Evolutionary conservation across 169 alveolate genomes (phyloP).

Genomic region (Eimeria necatrix): DNA sequence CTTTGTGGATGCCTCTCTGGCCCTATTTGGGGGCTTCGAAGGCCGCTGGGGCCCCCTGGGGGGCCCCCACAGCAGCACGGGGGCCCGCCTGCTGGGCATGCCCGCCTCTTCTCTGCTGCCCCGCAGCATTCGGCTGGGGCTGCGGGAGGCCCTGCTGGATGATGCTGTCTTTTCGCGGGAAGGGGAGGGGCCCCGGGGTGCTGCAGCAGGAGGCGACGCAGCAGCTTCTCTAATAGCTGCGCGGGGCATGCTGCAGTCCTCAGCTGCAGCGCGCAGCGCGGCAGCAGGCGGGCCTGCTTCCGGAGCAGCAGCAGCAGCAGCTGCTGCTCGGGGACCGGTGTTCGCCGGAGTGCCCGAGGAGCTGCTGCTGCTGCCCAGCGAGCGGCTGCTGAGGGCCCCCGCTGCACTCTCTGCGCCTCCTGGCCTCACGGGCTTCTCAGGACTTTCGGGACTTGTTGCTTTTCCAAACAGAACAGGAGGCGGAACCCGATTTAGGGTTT

Average conservation of each 20-base stretch:
- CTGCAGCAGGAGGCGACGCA: neutral
- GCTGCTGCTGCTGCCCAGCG: constrained; percentile 72
- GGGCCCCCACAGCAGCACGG: constrained; percentile 19
- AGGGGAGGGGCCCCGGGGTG: neutral
- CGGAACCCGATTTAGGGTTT: neutral
- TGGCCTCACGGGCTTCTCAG: neutral
- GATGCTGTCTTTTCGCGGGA: neutral
- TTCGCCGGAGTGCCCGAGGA: constrained; percentile 21
- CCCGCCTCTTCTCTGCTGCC: constrained; percentile 40
- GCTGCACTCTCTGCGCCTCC: constrained; percentile 25
- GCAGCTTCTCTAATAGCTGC: constrained; percentile 7
- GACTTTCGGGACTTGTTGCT: neutral
- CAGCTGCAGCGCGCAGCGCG: constrained; percentile 19
- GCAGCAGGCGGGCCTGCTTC: constrained; percentile 26
- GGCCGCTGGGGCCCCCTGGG: constrained; percentile 54
- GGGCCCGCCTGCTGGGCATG: constrained; percentile 29
- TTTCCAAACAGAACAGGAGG: constrained; percentile 9
- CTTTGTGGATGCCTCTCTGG: constrained; percentile 41
- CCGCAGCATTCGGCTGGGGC: constrained; percentile 53
- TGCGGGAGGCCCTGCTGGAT: constrained; percentile 50
- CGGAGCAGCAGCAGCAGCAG: constrained; percentile 53
- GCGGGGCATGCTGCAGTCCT: neutral
- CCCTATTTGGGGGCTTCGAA: constrained; percentile 30
- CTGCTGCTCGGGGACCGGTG: neutral
- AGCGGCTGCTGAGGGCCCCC: constrained; percentile 36